A percentile compares a stretch with the other conserved stretches of the same genome.
Conservation (phyloP, 176 grass and related monocot species). For the Poa annua region DNA sequence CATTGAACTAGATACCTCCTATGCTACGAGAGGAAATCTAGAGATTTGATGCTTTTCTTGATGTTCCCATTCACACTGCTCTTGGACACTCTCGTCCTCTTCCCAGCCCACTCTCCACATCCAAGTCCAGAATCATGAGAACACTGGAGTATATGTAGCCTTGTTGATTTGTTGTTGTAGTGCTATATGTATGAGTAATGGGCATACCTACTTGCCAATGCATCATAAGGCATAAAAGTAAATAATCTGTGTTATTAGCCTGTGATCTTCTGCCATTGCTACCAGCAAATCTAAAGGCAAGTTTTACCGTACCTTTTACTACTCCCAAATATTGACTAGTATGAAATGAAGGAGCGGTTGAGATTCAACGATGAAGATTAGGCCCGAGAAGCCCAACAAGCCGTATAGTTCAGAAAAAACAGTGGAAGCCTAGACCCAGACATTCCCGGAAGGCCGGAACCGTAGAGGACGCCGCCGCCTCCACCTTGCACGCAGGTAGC, state of each 20-base stretch:
- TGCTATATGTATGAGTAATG: slow-evolving; percentile 7
- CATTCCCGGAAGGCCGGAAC: too few relatives aligned
- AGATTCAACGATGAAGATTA: too few relatives aligned
- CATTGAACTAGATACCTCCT: background rate
- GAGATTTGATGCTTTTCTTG: background rate
- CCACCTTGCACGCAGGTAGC: too few relatives aligned
- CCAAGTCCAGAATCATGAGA: background rate
- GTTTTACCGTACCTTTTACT: too few relatives aligned
- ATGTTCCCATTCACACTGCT: slow-evolving; percentile 6
- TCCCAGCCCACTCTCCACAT: background rate
- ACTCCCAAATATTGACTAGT: too few relatives aligned
- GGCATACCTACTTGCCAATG: background rate
- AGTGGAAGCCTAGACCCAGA: too few relatives aligned
- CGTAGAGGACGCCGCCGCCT: too few relatives aligned
- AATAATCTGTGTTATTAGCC: background rate
- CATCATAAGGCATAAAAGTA: background rate
- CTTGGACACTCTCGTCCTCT: background rate
- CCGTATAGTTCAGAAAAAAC: too few relatives aligned
- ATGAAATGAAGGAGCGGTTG: too few relatives aligned
- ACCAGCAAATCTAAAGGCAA: background rate
- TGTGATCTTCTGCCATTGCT: background rate
- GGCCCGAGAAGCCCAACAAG: too few relatives aligned
- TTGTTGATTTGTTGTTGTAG: background rate
- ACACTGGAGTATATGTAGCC: background rate
- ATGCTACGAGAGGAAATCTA: background rate